Evolutionary conservation across 2,329 filamentous ascomycete species (phyloP), one percentile per base, ranked within the genome.

Genomic region (Karstenula rhodostoma): DNA sequence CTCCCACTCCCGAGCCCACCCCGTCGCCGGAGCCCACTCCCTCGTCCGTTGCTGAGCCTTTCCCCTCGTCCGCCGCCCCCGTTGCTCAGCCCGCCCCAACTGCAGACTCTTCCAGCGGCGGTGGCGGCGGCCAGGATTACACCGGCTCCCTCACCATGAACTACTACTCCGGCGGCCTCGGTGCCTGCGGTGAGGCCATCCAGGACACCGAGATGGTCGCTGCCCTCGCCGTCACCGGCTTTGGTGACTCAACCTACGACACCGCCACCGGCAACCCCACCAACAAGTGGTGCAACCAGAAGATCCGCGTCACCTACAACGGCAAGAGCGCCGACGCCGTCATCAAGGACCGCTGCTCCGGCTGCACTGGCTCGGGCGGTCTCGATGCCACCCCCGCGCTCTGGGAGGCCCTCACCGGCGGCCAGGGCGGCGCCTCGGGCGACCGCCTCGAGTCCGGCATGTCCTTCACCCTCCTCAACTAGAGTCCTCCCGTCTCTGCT

Each of bases 271-370:
- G 74, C 52, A 66, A 57, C 19, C 63, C 73, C 54, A 74, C 66
- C 66, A 77, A 77, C 68, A 65, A 66, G 27, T 73, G 70, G 69
- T 78, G 76, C 66, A 67, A 68, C 66, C 66, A 74, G 71, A 67
- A 69, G 61, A 71, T 78, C 63, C 57, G 63, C 52, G 67, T 78
- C 56, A 56, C 67, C 42, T 73, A 73, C 67, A 65, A 71, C 35
- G 74, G 73, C 68, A 70, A 71, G 49, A 63, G 61, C 2, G 56
- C 66, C 62, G 19, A 65, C 10, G 73, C 70, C 44, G 72, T 56
- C 56, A 71, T 78, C 64, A 69, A 70, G 64, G 76, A 78, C 60
- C 55, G 67, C 49, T 78, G 76, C 74, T 65, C 71, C 32, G 76
- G 73, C 65, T 78, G 76, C 69, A 25, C 44, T 4, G 62, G 64